Percentiles rank a stretch among this genome's conserved stretches.
Conservation (phyloP, 164 flowering plant species). For the Sedum album region DNA sequence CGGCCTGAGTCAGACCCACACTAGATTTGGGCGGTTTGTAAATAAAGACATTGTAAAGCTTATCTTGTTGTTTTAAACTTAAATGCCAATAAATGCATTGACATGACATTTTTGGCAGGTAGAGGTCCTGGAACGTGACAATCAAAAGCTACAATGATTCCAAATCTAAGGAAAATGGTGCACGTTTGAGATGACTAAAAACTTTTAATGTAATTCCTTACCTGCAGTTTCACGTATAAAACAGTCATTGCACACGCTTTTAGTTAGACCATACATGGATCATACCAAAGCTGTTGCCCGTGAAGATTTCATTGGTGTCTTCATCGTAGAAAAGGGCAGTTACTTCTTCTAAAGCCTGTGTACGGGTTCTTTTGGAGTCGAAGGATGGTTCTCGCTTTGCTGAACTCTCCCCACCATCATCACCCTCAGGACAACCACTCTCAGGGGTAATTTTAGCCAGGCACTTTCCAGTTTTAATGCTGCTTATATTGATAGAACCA, state of each 20-base stretch:
- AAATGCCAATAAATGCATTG: too few species aligned
- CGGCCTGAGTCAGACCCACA: background rate
- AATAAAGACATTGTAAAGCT: background rate
- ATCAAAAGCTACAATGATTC: too few species aligned
- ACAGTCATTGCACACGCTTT: slow-evolving; percentile 3
- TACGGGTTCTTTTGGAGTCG: slow-evolving; percentile 32
- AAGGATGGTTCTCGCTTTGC: slow-evolving; percentile 21
- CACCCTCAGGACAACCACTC: slow-evolving; percentile 24
- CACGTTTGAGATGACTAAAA: too few species aligned
- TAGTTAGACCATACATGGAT: slow-evolving; percentile 94
- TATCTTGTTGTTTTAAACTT: background rate
- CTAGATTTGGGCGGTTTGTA: background rate
- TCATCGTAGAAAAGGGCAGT: slow-evolving; percentile 92
- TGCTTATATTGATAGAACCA: slow-evolving; percentile 88
- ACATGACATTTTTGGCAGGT: too few species aligned
- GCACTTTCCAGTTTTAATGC: slow-evolving; percentile 87
- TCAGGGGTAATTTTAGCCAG: slow-evolving; percentile 66
- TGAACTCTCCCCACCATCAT: slow-evolving; percentile 12
- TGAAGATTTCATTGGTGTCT: slow-evolving; percentile 87
- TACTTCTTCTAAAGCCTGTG: slow-evolving; percentile 85
- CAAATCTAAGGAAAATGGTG: too few species aligned
- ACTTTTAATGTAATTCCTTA: too few species aligned
- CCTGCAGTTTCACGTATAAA: too few species aligned
- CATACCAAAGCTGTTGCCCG: slow-evolving; percentile 74
- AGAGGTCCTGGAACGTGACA: too few species aligned